Conservation (phyloP, 2,329 filamentous ascomycete genomes). For the Ophiostoma ips region DNA sequence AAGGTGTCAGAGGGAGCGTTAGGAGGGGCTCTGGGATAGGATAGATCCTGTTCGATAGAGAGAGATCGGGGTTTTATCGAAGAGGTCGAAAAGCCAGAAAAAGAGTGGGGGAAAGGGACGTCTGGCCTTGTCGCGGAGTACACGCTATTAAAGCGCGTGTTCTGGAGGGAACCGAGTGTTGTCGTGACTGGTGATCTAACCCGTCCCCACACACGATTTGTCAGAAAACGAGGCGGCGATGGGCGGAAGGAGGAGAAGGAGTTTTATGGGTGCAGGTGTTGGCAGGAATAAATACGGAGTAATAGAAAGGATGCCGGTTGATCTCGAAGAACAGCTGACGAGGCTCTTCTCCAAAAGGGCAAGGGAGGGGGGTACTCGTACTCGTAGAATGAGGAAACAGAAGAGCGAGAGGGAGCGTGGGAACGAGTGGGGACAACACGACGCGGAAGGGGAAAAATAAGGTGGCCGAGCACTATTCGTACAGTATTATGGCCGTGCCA, state of each 20-base stretch:
- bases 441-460: conserved; percentile 8
- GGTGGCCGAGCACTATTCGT: conserved; percentile 2
- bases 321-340: not conserved
- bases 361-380: not conserved
- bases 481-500: not conserved
- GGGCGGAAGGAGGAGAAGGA: not conserved
- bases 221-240: not conserved
- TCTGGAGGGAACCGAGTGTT: not conserved
- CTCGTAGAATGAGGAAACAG: not conserved
- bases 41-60: not conserved
- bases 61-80: not conserved
- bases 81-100: conserved; percentile 1
- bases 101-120: conserved; percentile 1
- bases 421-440: conserved; percentile 8
- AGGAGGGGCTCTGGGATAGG: not conserved
- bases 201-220: not conserved
- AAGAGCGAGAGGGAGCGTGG: not conserved
- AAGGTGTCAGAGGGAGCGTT: not conserved
- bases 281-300: not conserved
- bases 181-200: not conserved
- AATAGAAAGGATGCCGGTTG: not conserved
- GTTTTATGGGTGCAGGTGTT: not conserved
- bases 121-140: not conserved
- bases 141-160: not conserved
- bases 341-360: not conserved